phyloP scores from a whole-genome alignment of 352 stramenopile species.

The Pythium aquatile region DNA sequence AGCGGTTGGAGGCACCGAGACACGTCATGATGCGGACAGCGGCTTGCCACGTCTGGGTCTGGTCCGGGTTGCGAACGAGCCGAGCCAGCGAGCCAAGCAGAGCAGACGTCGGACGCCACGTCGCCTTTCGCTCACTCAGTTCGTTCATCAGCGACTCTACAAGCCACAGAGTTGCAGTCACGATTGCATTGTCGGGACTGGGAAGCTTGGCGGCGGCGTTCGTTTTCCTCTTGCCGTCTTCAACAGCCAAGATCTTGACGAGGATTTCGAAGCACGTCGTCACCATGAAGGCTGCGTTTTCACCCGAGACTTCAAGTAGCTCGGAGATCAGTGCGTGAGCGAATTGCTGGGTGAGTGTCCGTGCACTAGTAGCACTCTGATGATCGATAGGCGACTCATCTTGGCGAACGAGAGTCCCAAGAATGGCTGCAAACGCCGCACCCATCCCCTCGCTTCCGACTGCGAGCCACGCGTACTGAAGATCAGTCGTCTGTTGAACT shows the following conservation, averaged over 20 bases:
- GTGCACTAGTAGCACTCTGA: background rate
- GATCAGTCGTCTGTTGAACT: background rate
- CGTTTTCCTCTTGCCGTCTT: slow-evolving; percentile 15
- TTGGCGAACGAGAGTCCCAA: background rate
- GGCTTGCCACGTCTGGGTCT: slow-evolving; percentile 40
- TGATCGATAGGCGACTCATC: background rate
- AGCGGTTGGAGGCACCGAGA: slow-evolving; percentile 23
- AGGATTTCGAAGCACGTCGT: slow-evolving; percentile 39
- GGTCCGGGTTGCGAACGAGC: slow-evolving; percentile 35
- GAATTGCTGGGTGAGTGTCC: slow-evolving; percentile 12
- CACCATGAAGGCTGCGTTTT: slow-evolving; percentile 4
- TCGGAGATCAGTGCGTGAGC: slow-evolving; percentile 18
- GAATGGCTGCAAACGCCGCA: background rate
- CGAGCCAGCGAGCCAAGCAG: slow-evolving; percentile 38
- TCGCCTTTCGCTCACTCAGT: slow-evolving; percentile 11
- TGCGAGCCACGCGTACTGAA: slow-evolving; percentile 14
- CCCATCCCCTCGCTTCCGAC: slow-evolving; percentile 5
- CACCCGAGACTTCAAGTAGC: background rate
- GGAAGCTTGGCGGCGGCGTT: slow-evolving; percentile 14
- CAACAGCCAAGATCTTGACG: slow-evolving; percentile 22
- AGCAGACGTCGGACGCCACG: slow-evolving; percentile 36
- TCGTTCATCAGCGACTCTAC: slow-evolving; percentile 47
- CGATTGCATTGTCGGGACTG: slow-evolving; percentile 10
- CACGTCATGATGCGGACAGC: slow-evolving; percentile 42
- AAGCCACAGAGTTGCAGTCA: slow-evolving; percentile 34